Evolutionary conservation across 2,329 filamentous ascomycete genomes (phyloP).

Genomic region (Scedosporium aurantiacum): DNA sequence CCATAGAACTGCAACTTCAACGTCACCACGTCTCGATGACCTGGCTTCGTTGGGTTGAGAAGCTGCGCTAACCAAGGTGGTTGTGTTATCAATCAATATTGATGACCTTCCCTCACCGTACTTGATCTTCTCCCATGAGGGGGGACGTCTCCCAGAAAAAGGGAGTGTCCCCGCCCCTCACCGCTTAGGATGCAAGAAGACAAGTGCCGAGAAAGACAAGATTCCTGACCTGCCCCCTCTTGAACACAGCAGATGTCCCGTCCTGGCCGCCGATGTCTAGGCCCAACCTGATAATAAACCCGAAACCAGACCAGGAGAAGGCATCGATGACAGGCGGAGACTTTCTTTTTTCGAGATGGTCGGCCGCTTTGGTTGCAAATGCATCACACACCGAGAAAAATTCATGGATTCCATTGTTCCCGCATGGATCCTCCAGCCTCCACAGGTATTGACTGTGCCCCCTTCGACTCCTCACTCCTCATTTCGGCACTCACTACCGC

Average conservation of each 20-base stretch:
- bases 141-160: background rate
- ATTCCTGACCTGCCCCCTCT: background rate
- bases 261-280: background rate
- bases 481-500: background rate
- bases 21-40: background rate
- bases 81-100: background rate
- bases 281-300: background rate
- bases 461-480: background rate
- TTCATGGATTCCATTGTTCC: background rate
- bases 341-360: too few relatives aligned
- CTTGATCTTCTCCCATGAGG: too few relatives aligned
- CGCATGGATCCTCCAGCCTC: background rate
- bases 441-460: background rate
- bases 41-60: too few relatives aligned
- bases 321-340: background rate
- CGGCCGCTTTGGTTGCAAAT: too few relatives aligned
- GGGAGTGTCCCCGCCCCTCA: background rate
- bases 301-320: background rate
- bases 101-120: background rate
- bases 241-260: background rate
- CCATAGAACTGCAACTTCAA: background rate
- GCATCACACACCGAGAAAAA: background rate
- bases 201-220: background rate
- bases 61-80: background rate
- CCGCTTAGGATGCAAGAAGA: background rate